These are phyloP conservation scores for Aspergillus felis DNA, from an alignment of 2,329 filamentous ascomycete genomes.

Conservation along the genomic window DNA sequence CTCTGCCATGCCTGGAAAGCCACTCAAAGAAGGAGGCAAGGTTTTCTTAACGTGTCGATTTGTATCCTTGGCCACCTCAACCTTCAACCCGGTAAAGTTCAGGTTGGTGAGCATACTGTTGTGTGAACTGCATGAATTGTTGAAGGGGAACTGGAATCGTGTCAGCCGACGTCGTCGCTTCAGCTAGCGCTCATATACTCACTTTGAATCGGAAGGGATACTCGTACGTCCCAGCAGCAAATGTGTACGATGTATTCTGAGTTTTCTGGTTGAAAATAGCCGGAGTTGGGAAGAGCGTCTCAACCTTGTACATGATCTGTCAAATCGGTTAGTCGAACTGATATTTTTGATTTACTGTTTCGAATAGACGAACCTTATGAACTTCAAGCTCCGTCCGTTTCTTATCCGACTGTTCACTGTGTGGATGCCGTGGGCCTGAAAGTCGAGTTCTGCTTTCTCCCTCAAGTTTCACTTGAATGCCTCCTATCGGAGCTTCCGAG, in stretches of 20 bases:
- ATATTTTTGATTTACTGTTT: not conserved
- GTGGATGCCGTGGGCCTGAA: slow-evolving; percentile 35
- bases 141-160: slow-evolving; percentile 43
- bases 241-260: slow-evolving; percentile 39
- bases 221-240: slow-evolving; percentile 44
- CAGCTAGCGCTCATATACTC: not conserved
- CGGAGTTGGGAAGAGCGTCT: slow-evolving; percentile 44
- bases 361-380: slow-evolving; percentile 39
- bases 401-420: slow-evolving; percentile 44
- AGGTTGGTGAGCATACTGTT: slow-evolving; percentile 46
- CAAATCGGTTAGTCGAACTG: slow-evolving; percentile 5
- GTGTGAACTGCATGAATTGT: slow-evolving; percentile 45
- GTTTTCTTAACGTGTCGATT: slow-evolving; percentile 74
- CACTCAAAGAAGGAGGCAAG: slow-evolving; percentile 82
- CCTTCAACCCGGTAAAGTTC: slow-evolving; percentile 42
- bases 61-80: slow-evolving; percentile 43
- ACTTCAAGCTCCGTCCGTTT: slow-evolving; percentile 47
- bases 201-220: slow-evolving; percentile 51
- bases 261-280: slow-evolving; percentile 37
- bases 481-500: slow-evolving; percentile 41
- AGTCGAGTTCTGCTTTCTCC: slow-evolving; percentile 47
- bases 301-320: slow-evolving; percentile 47
- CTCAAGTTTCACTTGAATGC: slow-evolving; percentile 48
- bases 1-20: slow-evolving; percentile 81
- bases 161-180: slow-evolving; percentile 1